Evolutionary conservation across 2,329 filamentous ascomycete genomes (phyloP), one percentile per base, ranked within the genome.

Genomic region (Eutypella sp.): DNA sequence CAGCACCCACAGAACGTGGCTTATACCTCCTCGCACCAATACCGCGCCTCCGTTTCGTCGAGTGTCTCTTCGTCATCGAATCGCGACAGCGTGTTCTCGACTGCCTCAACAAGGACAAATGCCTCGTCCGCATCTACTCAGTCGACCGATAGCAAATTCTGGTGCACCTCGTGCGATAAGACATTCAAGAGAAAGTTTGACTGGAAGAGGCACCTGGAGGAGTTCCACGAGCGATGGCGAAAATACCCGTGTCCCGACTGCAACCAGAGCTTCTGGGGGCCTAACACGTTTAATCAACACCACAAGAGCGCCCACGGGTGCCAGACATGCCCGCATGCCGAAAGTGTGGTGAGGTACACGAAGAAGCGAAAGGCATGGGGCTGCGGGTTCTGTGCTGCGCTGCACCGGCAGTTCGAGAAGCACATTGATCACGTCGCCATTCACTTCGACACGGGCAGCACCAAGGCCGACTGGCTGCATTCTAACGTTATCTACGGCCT

Each of bases 181-280:
- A 81, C 79, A 39, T 82, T 85, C 58, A 81, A 82, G 67, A 75
- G 80, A 52, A 84, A 84, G 59, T 82, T 82, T 51, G 81, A 85
- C 61, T 86, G 78, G 82, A 84, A 84, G 63, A 75, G 79, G 25
- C 82, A 86, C 62, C 81, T 85, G 60, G 81, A 84, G 55, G 81
- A 84, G 62, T 84, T 84, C 57, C 81, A 85, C 63, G 81, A 85
- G 68, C 78, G 82, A 45, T 79, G 79, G 69, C 78, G 81, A 51
- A 84, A 82, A 58, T 85, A 83, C 61, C 79, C 81, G 11, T 85
- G 81, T 56, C 81, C 81, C 5, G 81, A 82, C 53, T 85, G 82
- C 65, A 83, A 84, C 62, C 78, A 82, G 56, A 81, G 79, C 57
- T 84, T 85, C 63, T 83, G 80, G 72, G 80, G 81, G 9, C 79